Base-by-base conservation (phyloP, 495 filamentous ascomycete species). In the Ramalina peruviana region DNA sequence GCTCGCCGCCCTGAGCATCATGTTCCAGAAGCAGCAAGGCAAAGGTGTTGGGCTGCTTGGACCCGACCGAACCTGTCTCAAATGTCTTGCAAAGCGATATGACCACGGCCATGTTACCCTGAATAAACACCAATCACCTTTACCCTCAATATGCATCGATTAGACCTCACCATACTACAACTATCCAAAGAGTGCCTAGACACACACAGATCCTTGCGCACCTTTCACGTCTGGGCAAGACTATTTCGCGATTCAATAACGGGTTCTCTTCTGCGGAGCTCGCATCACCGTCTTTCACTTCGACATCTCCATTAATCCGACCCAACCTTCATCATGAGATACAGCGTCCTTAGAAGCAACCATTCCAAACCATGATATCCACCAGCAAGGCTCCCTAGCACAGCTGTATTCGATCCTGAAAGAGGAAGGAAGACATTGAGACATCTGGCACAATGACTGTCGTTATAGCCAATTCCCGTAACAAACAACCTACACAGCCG, bases 1-100 rank as follows among this genome's bases (percentile, higher is more conserved):
- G n/a, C 54, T 61, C n/a, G 59, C 57, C 42, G 48, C 40, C 46
- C 26, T 51, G 9, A 51, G 49, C 38, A 45, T 45, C 7, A n/a
- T 51, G 13, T 45, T 21, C 25, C 49, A 51, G 21, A 30, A 51
- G 9, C 2, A 38, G 17, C 49, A 50, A 17, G 48, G 9, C 19
- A 26, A 50, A 5, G 1, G n/a, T 36, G 36, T 50, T 13, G 48
- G 48, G 6, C 39, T 50, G 3, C 33, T 50, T 30, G 48, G 48
- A 15, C 48, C 48, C 0, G 40, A 33, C 2, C 11, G 6, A 7
- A 33, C 42, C 9, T 50, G 48, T 38, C 10, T 50, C 27, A 40
- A 33, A 11, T 50, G 48, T 17, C 36, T 50, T 15, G 6, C 16
- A n/a, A 11, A 15, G 13, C 21, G 0, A 11, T 21, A 40, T 30